phyloP scores from a whole-genome alignment of 2,329 filamentous ascomycete species.

The Eutypa lata region DNA sequence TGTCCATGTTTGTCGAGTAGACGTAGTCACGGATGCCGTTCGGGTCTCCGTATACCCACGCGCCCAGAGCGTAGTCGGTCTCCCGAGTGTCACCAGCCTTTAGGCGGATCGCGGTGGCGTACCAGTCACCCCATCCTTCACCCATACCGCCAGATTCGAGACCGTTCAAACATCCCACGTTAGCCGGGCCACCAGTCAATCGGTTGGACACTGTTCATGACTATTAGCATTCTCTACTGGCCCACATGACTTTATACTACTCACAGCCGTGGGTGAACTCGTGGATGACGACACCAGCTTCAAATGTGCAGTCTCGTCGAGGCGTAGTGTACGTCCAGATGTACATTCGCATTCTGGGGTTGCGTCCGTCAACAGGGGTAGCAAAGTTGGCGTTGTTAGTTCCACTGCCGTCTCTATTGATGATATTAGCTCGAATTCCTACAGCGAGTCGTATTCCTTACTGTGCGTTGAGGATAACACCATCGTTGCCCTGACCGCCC shows the following conservation, averaged over 20 bases:
- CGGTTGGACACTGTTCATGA: conserved; percentile 45
- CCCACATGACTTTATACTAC: conserved; percentile 7
- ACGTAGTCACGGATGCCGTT: conserved; percentile 41
- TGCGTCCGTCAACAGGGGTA: conserved; percentile 48
- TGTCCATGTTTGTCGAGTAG: conserved; percentile 41
- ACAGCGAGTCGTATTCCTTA: no score
- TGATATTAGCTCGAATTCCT: no score
- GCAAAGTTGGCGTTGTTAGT: conserved; percentile 58
- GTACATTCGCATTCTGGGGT: conserved; percentile 57
- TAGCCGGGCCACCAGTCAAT: conserved; percentile 56
- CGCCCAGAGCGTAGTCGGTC: conserved; percentile 43
- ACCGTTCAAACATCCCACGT: conserved; percentile 42
- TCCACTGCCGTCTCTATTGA: conserved; percentile 51
- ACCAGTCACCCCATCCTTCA: conserved; percentile 50
- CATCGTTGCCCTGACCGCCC: conserved; percentile 50
- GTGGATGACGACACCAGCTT: conserved; percentile 59
- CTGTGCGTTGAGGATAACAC: conserved; percentile 54
- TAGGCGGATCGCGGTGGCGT: conserved; percentile 44
- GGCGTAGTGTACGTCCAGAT: conserved; percentile 49
- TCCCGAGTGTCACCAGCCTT: conserved; percentile 40
- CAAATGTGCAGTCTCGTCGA: conserved; percentile 53
- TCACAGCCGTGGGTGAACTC: conserved; percentile 52
- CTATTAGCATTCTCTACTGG: neutral
- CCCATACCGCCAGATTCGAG: conserved; percentile 46
- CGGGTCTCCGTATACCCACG: conserved; percentile 38